Evolutionary conservation across 2,329 filamentous ascomycete genomes (phyloP).

Genomic region (Cytospora piceae): DNA sequence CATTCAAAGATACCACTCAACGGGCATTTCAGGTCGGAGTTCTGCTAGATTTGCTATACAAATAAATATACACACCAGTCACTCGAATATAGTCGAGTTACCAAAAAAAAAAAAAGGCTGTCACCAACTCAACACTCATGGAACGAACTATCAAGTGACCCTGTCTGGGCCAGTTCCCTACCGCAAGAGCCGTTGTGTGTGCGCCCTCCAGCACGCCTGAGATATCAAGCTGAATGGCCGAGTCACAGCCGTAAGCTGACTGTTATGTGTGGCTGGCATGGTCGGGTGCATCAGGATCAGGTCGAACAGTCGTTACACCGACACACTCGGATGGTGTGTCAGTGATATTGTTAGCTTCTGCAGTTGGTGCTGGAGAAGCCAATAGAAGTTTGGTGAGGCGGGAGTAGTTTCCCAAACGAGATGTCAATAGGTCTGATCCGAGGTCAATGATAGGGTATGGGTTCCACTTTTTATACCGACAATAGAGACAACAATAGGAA

Average conservation of each 20-base stretch:
- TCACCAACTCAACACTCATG: not conserved
- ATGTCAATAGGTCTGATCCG: conserved; percentile 4
- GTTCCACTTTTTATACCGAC: conserved; percentile 15
- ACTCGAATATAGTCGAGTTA: conserved; percentile 20
- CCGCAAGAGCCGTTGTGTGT: not conserved
- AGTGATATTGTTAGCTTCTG: not conserved
- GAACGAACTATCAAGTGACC: not conserved
- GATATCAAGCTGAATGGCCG: not conserved
- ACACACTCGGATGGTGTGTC: not conserved
- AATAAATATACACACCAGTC: conserved; percentile 17
- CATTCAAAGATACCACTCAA: conserved; percentile 26
- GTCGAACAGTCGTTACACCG: not conserved
- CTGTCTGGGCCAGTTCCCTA: not conserved
- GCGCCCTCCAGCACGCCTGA: not conserved
- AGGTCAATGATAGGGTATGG: not conserved
- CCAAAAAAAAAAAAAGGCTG: not conserved
- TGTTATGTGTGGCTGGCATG: not conserved
- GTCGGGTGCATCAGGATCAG: not conserved
- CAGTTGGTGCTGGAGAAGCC: not conserved
- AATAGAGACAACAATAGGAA: conserved; percentile 30
- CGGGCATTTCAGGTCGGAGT: conserved; percentile 24
- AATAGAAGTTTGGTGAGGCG: not conserved
- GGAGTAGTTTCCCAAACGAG: not conserved
- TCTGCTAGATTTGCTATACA: conserved; percentile 24
- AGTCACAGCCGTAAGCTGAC: too few species aligned